These are phyloP conservation scores for Macrocybe sp. DNA, from an alignment of 1,284 basidiomycete genomes.

Conservation along the genomic window DNA sequence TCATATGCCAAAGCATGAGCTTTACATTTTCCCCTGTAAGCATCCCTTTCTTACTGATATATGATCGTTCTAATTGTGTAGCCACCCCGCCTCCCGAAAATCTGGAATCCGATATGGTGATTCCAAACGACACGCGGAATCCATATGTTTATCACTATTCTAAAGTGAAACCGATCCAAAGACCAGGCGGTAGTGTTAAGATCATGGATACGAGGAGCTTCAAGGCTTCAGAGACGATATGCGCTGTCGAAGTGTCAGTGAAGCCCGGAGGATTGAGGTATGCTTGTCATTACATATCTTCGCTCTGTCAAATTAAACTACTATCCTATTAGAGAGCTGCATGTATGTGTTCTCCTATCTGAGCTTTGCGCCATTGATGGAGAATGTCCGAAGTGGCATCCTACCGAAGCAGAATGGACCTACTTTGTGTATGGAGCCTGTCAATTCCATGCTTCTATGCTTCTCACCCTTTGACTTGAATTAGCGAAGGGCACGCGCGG, in stretches of 20 bases:
- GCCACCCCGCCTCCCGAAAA: slow-evolving; percentile 36
- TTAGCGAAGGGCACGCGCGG: slow-evolving; percentile 39
- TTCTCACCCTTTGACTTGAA: not conserved
- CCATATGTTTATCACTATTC: slow-evolving; percentile 52
- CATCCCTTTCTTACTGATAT: slow-evolving; percentile 1
- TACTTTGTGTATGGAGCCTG: slow-evolving; percentile 35
- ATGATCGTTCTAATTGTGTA: slow-evolving; percentile 9
- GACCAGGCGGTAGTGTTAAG: slow-evolving; percentile 53
- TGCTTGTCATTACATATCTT: slow-evolving; percentile 6
- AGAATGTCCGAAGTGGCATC: slow-evolving; percentile 51
- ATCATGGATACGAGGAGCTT: slow-evolving; percentile 57
- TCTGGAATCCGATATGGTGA: slow-evolving; percentile 29
- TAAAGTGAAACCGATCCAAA: slow-evolving; percentile 33
- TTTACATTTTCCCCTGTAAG: slow-evolving; percentile 54
- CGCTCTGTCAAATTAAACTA: not conserved
- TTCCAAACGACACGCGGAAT: slow-evolving; percentile 40
- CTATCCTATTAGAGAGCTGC: slow-evolving; percentile 37
- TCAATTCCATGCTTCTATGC: not conserved
- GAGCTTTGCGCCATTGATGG: not conserved
- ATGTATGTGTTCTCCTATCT: slow-evolving; percentile 33
- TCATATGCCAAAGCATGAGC: slow-evolving; percentile 40
- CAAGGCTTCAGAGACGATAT: slow-evolving; percentile 47
- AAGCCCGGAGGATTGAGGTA: slow-evolving; percentile 56
- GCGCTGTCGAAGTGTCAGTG: slow-evolving; percentile 53
- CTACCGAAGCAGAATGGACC: slow-evolving; percentile 61